phyloP scores from a whole-genome alignment of 441 rosid genomes.

The Arabidopsis lyrata region DNA sequence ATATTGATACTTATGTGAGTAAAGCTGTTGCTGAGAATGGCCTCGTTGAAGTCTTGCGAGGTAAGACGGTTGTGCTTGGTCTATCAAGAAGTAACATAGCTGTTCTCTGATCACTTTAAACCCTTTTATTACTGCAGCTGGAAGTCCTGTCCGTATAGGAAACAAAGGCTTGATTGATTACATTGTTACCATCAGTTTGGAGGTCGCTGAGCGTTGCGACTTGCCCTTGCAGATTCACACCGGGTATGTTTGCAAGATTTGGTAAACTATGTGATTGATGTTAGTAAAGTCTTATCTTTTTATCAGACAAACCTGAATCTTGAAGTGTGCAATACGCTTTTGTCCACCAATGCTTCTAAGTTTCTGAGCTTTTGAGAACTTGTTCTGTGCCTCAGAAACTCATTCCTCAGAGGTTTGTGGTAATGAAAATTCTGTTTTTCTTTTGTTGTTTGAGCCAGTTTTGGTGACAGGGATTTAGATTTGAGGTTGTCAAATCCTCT shows the following conservation, averaged over 20 bases:
- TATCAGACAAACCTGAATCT: background rate
- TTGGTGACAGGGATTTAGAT: constrained; percentile 97
- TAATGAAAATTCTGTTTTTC: constrained; percentile 18
- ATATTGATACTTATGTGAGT: constrained; percentile 67
- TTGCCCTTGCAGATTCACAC: constrained; percentile 97
- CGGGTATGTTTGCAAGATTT: constrained; percentile 79
- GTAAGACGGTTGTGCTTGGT: constrained; percentile 51
- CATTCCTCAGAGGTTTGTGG: background rate
- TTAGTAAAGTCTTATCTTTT: background rate
- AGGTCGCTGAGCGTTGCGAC: constrained; percentile 64
- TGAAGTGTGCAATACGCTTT: background rate
- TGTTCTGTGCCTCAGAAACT: background rate
- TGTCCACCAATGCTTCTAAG: background rate
- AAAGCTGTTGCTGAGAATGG: constrained; percentile 76
- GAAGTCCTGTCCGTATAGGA: constrained; percentile 68
- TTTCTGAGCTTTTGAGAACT: background rate
- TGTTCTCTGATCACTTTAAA: constrained; percentile 39
- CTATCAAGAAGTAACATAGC: constrained; percentile 16
- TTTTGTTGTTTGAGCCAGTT: constrained; percentile 50
- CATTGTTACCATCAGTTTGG: constrained; percentile 69
- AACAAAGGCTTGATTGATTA: constrained; percentile 84
- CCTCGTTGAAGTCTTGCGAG: constrained; percentile 64
- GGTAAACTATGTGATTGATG: constrained; percentile 19
- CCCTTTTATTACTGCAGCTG: constrained; percentile 57
- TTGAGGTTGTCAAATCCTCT: constrained; percentile 90